A percentile compares a stretch with the other conserved stretches of the same genome.
Evolutionary conservation across 805 yeast genomes (phyloP).

Genomic region (Alloascoidea africana): DNA sequence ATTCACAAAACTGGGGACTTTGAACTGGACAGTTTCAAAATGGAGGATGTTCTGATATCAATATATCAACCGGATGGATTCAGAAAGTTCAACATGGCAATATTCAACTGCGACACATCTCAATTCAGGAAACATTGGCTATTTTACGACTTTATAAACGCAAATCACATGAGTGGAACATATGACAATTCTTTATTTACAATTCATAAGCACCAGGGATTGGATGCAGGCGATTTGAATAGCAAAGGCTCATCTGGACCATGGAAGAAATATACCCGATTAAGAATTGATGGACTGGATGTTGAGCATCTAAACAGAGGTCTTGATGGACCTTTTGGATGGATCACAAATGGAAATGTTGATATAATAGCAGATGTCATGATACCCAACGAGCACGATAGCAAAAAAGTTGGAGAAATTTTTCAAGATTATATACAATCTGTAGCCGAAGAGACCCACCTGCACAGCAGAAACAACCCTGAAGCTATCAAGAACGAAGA

Average conservation of each 20-base stretch:
- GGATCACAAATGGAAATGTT: constrained; percentile 88
- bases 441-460: constrained; percentile 2
- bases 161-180: constrained; percentile 75
- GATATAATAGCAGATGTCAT: constrained; percentile 87
- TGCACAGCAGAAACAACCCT: neutral
- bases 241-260: constrained; percentile 13
- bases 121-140: constrained; percentile 85
- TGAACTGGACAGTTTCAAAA: constrained; percentile 67
- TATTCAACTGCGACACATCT: constrained; percentile 76
- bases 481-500: constrained; percentile 8
- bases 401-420: constrained; percentile 23
- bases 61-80: constrained; percentile 69
- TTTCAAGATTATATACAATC: constrained; percentile 16
- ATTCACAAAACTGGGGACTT: constrained; percentile 77
- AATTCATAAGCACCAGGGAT: constrained; percentile 60
- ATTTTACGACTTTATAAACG: constrained; percentile 73
- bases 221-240: constrained; percentile 26
- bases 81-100: constrained; percentile 73
- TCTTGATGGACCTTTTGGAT: constrained; percentile 88
- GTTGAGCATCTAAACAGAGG: constrained; percentile 88
- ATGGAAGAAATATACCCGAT: constrained; percentile 55
- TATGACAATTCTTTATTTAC: constrained; percentile 91
- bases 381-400: constrained; percentile 53
- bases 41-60: constrained; percentile 78
- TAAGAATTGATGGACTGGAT: constrained; percentile 72